Base-by-base conservation (phyloP, 2,329 filamentous ascomycete genomes). In the Diplodia intermedia region DNA sequence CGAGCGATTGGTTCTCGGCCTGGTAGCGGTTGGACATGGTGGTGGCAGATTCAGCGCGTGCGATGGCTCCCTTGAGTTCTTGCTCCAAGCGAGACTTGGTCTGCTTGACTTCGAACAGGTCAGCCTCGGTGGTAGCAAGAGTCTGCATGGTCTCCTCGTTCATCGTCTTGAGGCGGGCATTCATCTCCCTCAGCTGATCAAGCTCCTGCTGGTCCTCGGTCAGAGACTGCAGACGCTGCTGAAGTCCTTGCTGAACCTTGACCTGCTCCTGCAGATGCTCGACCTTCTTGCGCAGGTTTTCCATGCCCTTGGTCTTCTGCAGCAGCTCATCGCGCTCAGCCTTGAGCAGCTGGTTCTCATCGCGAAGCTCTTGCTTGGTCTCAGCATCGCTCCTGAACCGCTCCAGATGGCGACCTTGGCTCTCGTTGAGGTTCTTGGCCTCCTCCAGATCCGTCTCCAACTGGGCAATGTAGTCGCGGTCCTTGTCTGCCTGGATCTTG, bases 241-340 rank as follows among this genome's bases (percentile, higher is more conserved):
- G 78, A 1, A 84, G 72, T 4, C 76, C 73, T 23, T 80, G 78
- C 31, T 81, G 76, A 12, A 75, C 76, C 68, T 81, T 82, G 23
- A 82, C 81, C 68, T 83, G 80, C 62, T 84, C 82, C 52, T 83
- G 81, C 52, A 85, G 73, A 4, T 81, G 76, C 69, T 84, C 82
- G 36, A 85, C 84, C 75, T 85, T 85, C 78, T 84, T 85, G 72
- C 82, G 83, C 26, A 85, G 78, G 68, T 85, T 85, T 71, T 85
- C 83, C 68, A 83, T 84, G 26, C 82, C 82, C 69, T 83, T 83
- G 31, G 81, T 78, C 69, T 82, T 83, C 69, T 84, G 82, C 38
- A 74, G 77, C 26, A 85, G 75, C 65, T 85, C 83, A 66, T 84
- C 83, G 38, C 83, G 79, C 73, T 85, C 83, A 0, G 81, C 79